phyloP scores from a whole-genome alignment of 495 filamentous ascomycete species.

The Articulospora tetracladia region DNA sequence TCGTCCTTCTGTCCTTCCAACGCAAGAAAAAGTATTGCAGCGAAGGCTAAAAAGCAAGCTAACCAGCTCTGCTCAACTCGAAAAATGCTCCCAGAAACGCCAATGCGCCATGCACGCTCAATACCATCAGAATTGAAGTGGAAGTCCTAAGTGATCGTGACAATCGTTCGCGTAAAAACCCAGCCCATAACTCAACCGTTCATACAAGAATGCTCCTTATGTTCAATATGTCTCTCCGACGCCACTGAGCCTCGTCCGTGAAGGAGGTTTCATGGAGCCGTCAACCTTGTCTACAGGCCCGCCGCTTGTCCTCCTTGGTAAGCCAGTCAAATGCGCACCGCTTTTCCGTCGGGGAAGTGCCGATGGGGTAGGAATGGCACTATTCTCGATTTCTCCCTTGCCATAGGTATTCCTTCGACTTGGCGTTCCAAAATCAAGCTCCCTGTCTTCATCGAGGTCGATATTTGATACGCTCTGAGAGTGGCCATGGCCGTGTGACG shows the following conservation, averaged over 20 bases:
- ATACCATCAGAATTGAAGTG: neutral
- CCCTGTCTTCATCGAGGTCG: slow-evolving; percentile 40
- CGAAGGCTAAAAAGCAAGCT: neutral
- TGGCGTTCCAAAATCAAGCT: slow-evolving; percentile 37
- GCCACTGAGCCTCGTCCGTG: slow-evolving; percentile 45
- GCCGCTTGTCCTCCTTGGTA: slow-evolving; percentile 35
- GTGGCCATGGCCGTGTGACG: slow-evolving; percentile 45
- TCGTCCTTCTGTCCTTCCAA: no score
- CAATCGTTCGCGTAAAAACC: slow-evolving; percentile 10
- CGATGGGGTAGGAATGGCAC: slow-evolving; percentile 27
- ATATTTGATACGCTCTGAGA: slow-evolving; percentile 39
- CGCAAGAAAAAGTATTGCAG: neutral
- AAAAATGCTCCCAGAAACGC: slow-evolving; percentile 1
- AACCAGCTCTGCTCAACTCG: neutral
- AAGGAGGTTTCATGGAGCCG: slow-evolving; percentile 45
- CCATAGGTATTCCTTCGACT: slow-evolving; percentile 48
- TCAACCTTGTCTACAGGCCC: slow-evolving; percentile 15
- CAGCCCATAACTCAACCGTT: slow-evolving; percentile 8
- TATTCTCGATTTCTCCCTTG: slow-evolving; percentile 47
- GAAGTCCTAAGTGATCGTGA: slow-evolving; percentile 21
- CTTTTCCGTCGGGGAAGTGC: slow-evolving; percentile 50
- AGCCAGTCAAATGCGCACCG: slow-evolving; percentile 42
- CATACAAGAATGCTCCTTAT: neutral
- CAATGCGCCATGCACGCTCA: slow-evolving; percentile 1
- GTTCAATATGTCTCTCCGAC: slow-evolving; percentile 64